Conservation (phyloP, 1,139 yeast genomes). For the Kodamaea anthophila region DNA sequence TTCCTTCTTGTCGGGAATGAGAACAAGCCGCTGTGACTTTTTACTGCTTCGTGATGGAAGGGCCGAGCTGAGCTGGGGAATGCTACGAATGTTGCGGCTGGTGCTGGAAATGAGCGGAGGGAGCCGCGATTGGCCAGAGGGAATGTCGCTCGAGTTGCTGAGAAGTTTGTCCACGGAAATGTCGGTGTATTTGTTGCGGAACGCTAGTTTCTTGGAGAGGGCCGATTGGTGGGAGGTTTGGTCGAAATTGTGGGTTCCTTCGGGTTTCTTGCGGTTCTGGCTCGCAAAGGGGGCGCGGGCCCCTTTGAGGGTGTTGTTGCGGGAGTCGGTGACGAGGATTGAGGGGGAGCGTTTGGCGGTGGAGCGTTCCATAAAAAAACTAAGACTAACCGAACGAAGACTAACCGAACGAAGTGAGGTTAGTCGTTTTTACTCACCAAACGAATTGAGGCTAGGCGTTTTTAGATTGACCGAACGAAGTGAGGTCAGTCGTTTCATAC, state of each 20-base stretch:
- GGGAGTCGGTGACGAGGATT: slow-evolving; percentile 82
- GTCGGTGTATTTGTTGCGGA: slow-evolving; percentile 51
- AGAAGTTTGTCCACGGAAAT: slow-evolving; percentile 67
- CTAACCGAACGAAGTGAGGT: too few relatives aligned
- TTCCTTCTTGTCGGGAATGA: slow-evolving; percentile 66
- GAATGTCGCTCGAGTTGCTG: slow-evolving; percentile 76
- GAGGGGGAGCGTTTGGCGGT: slow-evolving; percentile 91
- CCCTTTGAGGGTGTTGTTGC: slow-evolving; percentile 52
- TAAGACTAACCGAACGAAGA: too few relatives aligned
- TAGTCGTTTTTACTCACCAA: too few relatives aligned
- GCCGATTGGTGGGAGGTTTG: slow-evolving; percentile 17
- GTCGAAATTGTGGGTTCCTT: slow-evolving; percentile 12
- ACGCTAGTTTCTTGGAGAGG: slow-evolving; percentile 22
- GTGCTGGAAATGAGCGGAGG: slow-evolving; percentile 25
- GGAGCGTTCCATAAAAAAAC: too few relatives aligned
- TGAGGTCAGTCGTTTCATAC: too few relatives aligned
- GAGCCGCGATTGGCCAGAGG: slow-evolving; percentile 62
- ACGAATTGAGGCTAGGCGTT: too few relatives aligned
- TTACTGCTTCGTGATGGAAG: slow-evolving; percentile 85
- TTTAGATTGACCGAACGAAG: too few relatives aligned
- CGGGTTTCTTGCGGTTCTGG: slow-evolving; percentile 40
- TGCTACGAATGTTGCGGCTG: slow-evolving; percentile 25
- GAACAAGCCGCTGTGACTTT: slow-evolving; percentile 75
- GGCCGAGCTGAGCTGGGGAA: slow-evolving; percentile 57
- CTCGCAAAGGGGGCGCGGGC: slow-evolving; percentile 86